These are phyloP conservation scores for Xylariaceae sp. DNA, from an alignment of 2,329 filamentous ascomycete genomes.

Conservation along the genomic window DNA sequence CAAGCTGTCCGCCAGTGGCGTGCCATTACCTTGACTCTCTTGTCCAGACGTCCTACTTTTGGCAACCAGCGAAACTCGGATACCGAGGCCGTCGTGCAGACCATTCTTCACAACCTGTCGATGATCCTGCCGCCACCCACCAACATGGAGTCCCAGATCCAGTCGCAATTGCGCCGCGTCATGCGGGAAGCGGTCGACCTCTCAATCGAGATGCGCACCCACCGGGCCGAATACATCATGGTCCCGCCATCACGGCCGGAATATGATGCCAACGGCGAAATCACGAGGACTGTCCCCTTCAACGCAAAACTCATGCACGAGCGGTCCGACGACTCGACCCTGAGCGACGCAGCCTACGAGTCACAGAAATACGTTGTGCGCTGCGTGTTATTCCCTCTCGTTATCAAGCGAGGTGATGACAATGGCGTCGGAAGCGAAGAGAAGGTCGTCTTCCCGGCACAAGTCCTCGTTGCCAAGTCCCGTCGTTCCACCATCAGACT, in stretches of 20 bases:
- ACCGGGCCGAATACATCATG: slow-evolving; percentile 98
- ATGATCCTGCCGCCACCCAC: slow-evolving; percentile 81
- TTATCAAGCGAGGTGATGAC: slow-evolving; percentile 94
- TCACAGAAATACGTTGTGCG: slow-evolving; percentile 71
- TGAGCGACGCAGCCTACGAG: slow-evolving; percentile 76
- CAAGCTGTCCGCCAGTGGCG: slow-evolving; percentile 96
- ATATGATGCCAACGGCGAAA: slow-evolving; percentile 88
- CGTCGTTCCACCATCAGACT: slow-evolving; percentile 34
- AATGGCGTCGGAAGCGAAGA: slow-evolving; percentile 83
- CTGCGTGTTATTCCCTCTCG: slow-evolving; percentile 89
- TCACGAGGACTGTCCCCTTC: slow-evolving; percentile 82
- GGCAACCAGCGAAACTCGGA: slow-evolving; percentile 77
- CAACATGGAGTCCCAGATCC: slow-evolving; percentile 72
- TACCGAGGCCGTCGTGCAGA: slow-evolving; percentile 91
- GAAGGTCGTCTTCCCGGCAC: slow-evolving; percentile 90
- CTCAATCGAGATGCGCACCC: slow-evolving; percentile 94
- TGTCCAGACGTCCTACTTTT: slow-evolving; percentile 77
- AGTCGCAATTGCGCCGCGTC: slow-evolving; percentile 79
- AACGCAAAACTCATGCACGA: slow-evolving; percentile 95
- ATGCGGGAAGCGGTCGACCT: slow-evolving; percentile 84
- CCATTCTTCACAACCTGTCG: slow-evolving; percentile 78
- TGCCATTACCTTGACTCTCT: slow-evolving; percentile 84
- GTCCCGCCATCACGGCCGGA: slow-evolving; percentile 89
- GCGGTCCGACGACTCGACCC: slow-evolving; percentile 59
- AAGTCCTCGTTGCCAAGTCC: slow-evolving; percentile 71